Evolutionary conservation across 1,284 basidiomycete species (phyloP).

Genomic region (Sphagnurus paluster): DNA sequence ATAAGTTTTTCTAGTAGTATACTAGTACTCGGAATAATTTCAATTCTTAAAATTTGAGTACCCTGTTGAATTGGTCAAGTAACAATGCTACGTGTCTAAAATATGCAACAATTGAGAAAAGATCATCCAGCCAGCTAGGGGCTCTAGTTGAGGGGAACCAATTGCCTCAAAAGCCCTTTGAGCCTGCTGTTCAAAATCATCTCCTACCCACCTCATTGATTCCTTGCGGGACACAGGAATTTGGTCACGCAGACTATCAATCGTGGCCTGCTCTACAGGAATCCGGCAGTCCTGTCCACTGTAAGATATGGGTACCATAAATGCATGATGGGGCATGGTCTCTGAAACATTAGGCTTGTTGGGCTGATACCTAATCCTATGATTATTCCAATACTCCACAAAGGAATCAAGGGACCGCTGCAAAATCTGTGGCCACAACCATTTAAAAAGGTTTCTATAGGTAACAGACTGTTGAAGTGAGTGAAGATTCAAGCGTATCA

Average conservation of each 20-base stretch:
- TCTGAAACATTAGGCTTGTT: constrained; percentile 26
- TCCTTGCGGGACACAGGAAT: constrained; percentile 21
- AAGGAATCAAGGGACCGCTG: constrained; percentile 24
- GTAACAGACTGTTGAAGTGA: background rate
- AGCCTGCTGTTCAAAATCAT: constrained; percentile 20
- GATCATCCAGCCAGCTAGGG: background rate
- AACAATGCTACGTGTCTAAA: too few relatives aligned
- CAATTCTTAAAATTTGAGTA: too few relatives aligned
- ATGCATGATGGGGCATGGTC: constrained; percentile 22
- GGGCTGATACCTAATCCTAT: constrained; percentile 20
- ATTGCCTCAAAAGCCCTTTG: constrained; percentile 15
- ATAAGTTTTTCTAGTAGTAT: too few relatives aligned
- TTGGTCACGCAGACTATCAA: constrained; percentile 21
- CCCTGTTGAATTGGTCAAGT: too few relatives aligned
- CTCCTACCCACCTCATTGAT: constrained; percentile 24
- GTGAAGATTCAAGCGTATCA: background rate
- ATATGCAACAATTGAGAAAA: background rate
- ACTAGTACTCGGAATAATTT: too few relatives aligned
- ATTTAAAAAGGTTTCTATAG: constrained; percentile 23
- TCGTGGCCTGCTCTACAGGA: constrained; percentile 14
- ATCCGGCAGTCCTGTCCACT: constrained; percentile 16
- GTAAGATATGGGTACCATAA: constrained; percentile 18
- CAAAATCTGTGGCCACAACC: constrained; percentile 27
- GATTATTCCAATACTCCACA: constrained; percentile 27
- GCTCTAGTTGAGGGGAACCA: background rate